phyloP scores from a whole-genome alignment of 2,329 filamentous ascomycete genomes.

The Ophiosphaerella korrae region DNA sequence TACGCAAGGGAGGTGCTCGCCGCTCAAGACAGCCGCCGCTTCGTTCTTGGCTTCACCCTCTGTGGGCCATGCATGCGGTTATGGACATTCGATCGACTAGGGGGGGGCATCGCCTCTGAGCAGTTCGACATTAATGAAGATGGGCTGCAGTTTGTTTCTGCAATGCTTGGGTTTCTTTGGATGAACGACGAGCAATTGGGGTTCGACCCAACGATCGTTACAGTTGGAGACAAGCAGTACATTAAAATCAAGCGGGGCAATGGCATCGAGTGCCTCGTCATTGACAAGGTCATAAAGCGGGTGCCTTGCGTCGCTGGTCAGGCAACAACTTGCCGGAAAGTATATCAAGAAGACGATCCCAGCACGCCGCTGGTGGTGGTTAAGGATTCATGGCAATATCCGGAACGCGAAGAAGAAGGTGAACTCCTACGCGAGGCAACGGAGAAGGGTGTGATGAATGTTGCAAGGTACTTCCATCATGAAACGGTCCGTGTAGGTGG shows the following conservation, averaged over 20 bases:
- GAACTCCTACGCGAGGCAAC: constrained; percentile 47
- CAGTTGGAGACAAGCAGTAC: constrained; percentile 37
- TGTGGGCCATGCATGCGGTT: constrained; percentile 41
- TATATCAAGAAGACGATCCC: constrained; percentile 42
- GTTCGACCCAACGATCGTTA: constrained; percentile 53
- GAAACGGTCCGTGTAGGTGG: constrained; percentile 44
- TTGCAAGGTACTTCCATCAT: constrained; percentile 52
- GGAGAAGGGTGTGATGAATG: constrained; percentile 43
- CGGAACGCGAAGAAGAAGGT: constrained; percentile 51
- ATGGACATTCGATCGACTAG: constrained; percentile 50
- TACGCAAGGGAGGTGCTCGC: constrained; percentile 54
- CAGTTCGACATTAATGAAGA: constrained; percentile 55
- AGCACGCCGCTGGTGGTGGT: constrained; percentile 45
- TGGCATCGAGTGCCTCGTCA: not conserved
- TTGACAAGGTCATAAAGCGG: too few species aligned
- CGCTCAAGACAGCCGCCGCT: constrained; percentile 34
- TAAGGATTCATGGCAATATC: constrained; percentile 55
- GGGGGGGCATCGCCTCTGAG: constrained; percentile 53
- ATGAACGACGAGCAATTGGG: constrained; percentile 51
- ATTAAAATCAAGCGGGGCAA: constrained; percentile 49
- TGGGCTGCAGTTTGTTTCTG: constrained; percentile 48
- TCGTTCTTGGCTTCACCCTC: constrained; percentile 57
- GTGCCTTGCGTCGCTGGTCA: constrained; percentile 9
- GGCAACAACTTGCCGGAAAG: constrained; percentile 32
- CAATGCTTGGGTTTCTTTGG: constrained; percentile 51